Base-by-base conservation (phyloP, 1,284 basidiomycete genomes). In the Marasmius fiardii region DNA sequence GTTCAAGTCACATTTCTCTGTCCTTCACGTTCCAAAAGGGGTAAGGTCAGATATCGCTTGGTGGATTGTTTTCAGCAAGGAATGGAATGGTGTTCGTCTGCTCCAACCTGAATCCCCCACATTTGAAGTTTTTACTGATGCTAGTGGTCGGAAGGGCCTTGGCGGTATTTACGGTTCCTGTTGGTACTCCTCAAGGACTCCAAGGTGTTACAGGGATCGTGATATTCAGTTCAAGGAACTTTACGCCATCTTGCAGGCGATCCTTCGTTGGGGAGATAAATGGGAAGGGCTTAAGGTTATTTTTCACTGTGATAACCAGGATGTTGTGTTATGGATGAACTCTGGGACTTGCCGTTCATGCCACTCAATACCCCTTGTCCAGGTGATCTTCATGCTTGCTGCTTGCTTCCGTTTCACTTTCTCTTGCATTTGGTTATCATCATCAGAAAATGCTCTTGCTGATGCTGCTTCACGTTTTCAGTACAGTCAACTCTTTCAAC, bases 31-130 rank as follows among this genome's bases (percentile, higher is more conserved):
- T 26, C 60, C 68, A 18, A 41, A 26, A 0, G 54, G 55, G 10
- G 64, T 53, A 1, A 57, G 58, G 23, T 43, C 50, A 4, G 62
- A 68, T 55, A 24, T 66, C 5, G 47, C 24, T 21, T 72, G 71
- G 71, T 73, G 71, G 70, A 18, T 12, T 1, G 55, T 41, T 0
- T 62, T 68, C 41, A 49, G 61, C 28, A 2, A 54, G 2, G 11
- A 58, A 11, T 73, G 69, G 69, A 73, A 72, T 56, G 69, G 70
- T n/a, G n/a, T n/a, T n/a, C n/a, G n/a, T n/a, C n/a, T n/a, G n/a
- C n/a, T n/a, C n/a, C n/a, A n/a, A n/a, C n/a, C n/a, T n/a, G n/a
- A n/a, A n/a, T n/a, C n/a, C n/a, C n/a, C n/a, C n/a, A n/a, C n/a
- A n/a, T n/a, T n/a, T n/a, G n/a, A n/a, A n/a, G n/a, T n/a, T n/a